A percentile compares a stretch with the other conserved stretches of the same genome.
Conservation (phyloP, 2,329 filamentous ascomycete species). For the Pseudogymnoascus sp. region DNA sequence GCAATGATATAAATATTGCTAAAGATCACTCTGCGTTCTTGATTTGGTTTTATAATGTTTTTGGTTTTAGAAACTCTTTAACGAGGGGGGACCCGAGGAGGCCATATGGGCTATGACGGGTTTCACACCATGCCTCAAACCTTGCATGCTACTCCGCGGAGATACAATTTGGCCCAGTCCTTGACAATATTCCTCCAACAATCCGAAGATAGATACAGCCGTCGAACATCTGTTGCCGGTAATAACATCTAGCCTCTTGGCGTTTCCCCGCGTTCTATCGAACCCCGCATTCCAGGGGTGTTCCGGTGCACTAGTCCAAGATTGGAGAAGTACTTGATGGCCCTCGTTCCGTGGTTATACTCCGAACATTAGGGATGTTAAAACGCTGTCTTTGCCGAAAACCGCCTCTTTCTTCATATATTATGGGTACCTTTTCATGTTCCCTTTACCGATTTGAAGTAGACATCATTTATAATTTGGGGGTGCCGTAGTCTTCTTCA, state of each 20-base stretch:
- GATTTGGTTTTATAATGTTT: not conserved
- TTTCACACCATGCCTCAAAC: not conserved
- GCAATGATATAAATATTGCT: not conserved
- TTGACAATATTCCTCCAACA: not conserved
- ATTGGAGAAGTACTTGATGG: not conserved
- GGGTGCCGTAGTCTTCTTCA: not conserved
- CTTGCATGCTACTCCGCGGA: not conserved
- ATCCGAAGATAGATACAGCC: not conserved
- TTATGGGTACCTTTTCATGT: not conserved
- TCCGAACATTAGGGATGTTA: not conserved
- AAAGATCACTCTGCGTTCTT: not conserved
- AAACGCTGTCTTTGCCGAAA: not conserved
- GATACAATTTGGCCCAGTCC: not conserved
- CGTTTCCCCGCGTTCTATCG: not conserved
- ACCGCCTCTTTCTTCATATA: not conserved
- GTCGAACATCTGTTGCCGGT: not conserved
- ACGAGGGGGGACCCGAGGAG: not conserved
- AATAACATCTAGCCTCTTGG: not conserved
- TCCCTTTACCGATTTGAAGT: not conserved
- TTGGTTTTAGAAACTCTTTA: not conserved
- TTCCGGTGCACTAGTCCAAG: not conserved
- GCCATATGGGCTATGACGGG: not conserved
- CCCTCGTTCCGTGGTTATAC: not conserved
- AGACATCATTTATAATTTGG: not conserved
- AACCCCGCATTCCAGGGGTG: not conserved